Evolutionary conservation across 768 basidiomycete species (phyloP).

Genomic region (Agaricus blazei): DNA sequence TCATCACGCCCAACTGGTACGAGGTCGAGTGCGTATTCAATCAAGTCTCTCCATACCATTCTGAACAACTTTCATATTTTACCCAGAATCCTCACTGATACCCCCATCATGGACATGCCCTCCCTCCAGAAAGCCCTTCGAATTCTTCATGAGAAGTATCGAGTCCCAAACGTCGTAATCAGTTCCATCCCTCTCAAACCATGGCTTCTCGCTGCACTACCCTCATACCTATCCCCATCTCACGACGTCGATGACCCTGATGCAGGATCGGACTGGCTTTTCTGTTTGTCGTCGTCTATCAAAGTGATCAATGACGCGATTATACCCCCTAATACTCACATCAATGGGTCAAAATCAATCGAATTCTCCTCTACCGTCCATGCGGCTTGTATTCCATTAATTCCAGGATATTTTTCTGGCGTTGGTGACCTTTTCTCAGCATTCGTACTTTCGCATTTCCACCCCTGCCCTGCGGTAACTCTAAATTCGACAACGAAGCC

Average conservation of each 20-base stretch:
- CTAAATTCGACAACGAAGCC: background rate
- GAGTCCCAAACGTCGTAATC: slow-evolving; percentile 84
- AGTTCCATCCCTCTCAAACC: slow-evolving; percentile 74
- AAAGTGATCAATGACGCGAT: background rate
- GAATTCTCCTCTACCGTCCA: slow-evolving; percentile 43
- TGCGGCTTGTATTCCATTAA: slow-evolving; percentile 66
- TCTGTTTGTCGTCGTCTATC: slow-evolving; percentile 74
- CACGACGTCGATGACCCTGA: background rate
- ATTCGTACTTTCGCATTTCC: slow-evolving; percentile 79
- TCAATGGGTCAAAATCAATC: background rate
- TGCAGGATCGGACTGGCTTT: slow-evolving; percentile 44
- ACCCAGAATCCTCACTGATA: slow-evolving; percentile 68
- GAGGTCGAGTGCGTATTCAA: slow-evolving; percentile 77
- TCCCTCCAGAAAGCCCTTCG: slow-evolving; percentile 67
- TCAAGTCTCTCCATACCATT: slow-evolving; percentile 20
- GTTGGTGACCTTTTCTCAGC: slow-evolving; percentile 97
- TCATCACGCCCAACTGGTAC: slow-evolving; percentile 98
- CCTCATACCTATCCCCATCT: slow-evolving; percentile 37
- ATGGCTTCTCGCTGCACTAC: slow-evolving; percentile 56
- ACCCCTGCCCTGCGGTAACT: slow-evolving; percentile 16
- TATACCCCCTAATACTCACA: background rate
- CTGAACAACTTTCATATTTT: background rate
- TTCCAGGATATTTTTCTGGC: slow-evolving; percentile 92
- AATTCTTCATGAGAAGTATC: slow-evolving; percentile 70
- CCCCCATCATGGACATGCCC: slow-evolving; percentile 56